Evolutionary conservation across 1,284 basidiomycete genomes (phyloP), one percentile per base, ranked within the genome.

Genomic region (Mrakiaceae sp.): DNA sequence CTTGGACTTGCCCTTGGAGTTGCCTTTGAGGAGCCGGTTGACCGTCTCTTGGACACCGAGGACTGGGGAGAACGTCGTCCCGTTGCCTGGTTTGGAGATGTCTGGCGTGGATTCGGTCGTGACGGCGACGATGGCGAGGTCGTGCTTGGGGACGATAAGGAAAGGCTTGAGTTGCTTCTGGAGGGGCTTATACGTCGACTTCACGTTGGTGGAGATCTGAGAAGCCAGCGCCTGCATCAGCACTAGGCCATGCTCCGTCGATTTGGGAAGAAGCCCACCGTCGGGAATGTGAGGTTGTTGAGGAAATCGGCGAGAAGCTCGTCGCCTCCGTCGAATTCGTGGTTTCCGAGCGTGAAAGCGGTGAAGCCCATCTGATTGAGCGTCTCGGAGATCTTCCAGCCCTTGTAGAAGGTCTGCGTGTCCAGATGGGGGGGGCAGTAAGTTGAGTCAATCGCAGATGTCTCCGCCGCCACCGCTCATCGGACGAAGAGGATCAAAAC

Each of bases 361-460:
- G 78, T 76, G 67, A 78, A 79, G 3, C 73, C 74, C 40, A 79
- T 69, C 64, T 78, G 72, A 67, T 79, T 79, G 64, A 79, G 68
- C 2, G 74, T 72, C 27, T 76, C 69, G 0, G 76, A 73, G 56
- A 79, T 79, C 63, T 75, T 75, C 27, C 47, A 14, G 43, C 51
- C 46, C 12, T 39, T 58, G 50, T 60, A 64, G 44, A 53, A 64
- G 27, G 27, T 27, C 27, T 27, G 27, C 27, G 27, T 27, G 27
- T 27, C 27, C 27, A 27, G 27, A 27, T 27, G 27, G 27, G 27
- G 27, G 50, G 27, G 27, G 27, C 27, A 58, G 44, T 58, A 58
- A 27, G 27, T 27, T 27, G 27, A 27, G 27, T 27, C 27, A 27
- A 27, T 27, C 27, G 27, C 27, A 27, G 27, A 27, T 27, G 27